Conservation (phyloP, 257 asterid species). For the Osmanthus fragrans region DNA sequence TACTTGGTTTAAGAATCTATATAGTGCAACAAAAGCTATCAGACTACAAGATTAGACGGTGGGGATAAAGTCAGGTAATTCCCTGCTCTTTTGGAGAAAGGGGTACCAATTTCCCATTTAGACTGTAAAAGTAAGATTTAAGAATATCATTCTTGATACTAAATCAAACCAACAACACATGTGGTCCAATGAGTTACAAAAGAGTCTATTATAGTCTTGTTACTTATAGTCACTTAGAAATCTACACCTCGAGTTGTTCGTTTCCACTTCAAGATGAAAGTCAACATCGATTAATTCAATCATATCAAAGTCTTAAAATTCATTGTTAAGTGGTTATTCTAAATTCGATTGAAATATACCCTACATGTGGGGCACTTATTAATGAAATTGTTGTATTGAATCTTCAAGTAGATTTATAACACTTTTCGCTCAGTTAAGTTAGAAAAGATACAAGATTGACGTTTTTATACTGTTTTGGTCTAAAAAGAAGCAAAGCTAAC, state of each 20-base stretch:
- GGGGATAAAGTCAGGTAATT: background rate
- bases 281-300: background rate
- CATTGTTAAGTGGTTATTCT: too few species aligned
- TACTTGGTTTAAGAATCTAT: background rate
- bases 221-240: background rate
- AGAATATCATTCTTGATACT: background rate
- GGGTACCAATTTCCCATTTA: background rate
- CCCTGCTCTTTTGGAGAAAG: background rate
- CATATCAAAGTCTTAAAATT: too few species aligned
- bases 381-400: too few species aligned
- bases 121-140: background rate
- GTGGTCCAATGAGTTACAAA: background rate
- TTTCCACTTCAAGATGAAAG: background rate
- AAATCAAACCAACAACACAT: background rate
- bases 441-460: too few species aligned
- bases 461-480: too few species aligned
- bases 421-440: too few species aligned
- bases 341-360: too few species aligned
- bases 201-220: background rate
- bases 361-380: background rate
- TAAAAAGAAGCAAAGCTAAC: too few species aligned
- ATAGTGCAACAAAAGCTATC: background rate
- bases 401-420: too few species aligned
- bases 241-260: background rate
- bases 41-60: background rate